Percentiles rank a stretch among this genome's conserved stretches.
These are phyloP conservation scores for Verticillium albo-atrum DNA, from an alignment of 2,329 filamentous ascomycete species.

Conservation along the genomic window DNA sequence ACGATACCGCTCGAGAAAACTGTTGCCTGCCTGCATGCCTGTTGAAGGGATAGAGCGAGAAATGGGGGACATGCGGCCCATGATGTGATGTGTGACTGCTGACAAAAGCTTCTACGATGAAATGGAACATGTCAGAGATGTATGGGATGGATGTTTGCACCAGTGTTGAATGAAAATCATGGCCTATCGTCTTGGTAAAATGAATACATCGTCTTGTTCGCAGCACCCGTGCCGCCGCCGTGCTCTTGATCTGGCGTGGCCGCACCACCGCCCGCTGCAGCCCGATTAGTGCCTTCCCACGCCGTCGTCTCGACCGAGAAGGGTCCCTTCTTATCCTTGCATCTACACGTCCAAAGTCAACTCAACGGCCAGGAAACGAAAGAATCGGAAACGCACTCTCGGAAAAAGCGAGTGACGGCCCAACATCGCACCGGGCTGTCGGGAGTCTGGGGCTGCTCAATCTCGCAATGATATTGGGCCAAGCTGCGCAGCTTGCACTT, in stretches of 20 bases:
- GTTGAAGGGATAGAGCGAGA: too few species aligned
- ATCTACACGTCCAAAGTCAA: conserved; percentile 35
- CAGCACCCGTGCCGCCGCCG: neutral
- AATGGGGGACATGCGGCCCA: too few species aligned
- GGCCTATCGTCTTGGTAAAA: neutral
- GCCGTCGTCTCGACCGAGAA: conserved; percentile 62
- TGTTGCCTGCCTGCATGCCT: too few species aligned
- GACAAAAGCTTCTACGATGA: neutral
- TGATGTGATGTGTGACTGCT: too few species aligned
- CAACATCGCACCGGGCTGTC: conserved; percentile 49
- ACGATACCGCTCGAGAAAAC: too few species aligned
- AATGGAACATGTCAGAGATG: neutral
- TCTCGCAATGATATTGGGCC: conserved; percentile 57
- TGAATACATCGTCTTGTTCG: conserved; percentile 1
- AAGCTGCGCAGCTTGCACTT: conserved; percentile 54
- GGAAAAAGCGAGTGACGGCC: conserved; percentile 55
- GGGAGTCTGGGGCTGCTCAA: conserved; percentile 40
- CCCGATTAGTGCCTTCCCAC: conserved; percentile 43
- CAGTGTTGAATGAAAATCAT: neutral
- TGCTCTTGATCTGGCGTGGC: neutral
- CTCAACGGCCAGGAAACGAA: neutral
- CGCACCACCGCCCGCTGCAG: neutral
- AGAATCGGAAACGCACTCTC: conserved; percentile 43
- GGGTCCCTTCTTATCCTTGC: conserved; percentile 49
- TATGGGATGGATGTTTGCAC: neutral